Evolutionary conservation across 352 stramenopile species (phyloP), one percentile per base, ranked within the genome.

Genomic region (Albugo candida): DNA sequence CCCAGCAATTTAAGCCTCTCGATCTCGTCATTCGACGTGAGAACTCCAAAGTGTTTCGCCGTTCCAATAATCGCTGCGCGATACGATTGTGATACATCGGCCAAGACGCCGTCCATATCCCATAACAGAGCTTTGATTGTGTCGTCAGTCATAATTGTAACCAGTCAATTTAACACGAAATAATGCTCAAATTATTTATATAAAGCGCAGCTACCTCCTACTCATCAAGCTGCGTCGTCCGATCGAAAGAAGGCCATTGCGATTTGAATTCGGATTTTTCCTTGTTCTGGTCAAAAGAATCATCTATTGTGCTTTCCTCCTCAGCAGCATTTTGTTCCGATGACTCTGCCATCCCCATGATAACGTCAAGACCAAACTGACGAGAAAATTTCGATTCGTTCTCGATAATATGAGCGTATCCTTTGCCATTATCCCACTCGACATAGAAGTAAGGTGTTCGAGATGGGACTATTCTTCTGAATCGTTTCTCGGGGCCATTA

Each of bases 21-120:
- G 44, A 98, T 93, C 44, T 96, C 69, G 1, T 94, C 83, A 42
- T 75, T 51, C 27, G 80, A 89, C 24, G 97, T 76, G 6, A 53
- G 45, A 11, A 74, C 93, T 39, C 71, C 82, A 58, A 95, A 97
- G 58, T 77, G 63, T 39, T 70, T 65, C 27, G 81, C 82, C 1
- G 85, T 96, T 39, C 78, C 58, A 1, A 88, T 52, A 58, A 97
- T 97, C 10, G 86, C 82, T 38, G 76, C 67, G 47, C 88, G 80
- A 58, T 97, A 98, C n/a, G 83, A 97, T 48, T 82, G 63, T 16
- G 77, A 91, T 4, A 98, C 93, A 51, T 97, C 93, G 49, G 92
- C 93, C 40, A 98, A 66, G 34, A 98, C 92, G 50, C 93, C 92
- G 64, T 98, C 93, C 92, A 98, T 98, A 65, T 98, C 92, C 51